Conservation (phyloP, 1,284 basidiomycete species). For the Microbotryum saponariae region DNA sequence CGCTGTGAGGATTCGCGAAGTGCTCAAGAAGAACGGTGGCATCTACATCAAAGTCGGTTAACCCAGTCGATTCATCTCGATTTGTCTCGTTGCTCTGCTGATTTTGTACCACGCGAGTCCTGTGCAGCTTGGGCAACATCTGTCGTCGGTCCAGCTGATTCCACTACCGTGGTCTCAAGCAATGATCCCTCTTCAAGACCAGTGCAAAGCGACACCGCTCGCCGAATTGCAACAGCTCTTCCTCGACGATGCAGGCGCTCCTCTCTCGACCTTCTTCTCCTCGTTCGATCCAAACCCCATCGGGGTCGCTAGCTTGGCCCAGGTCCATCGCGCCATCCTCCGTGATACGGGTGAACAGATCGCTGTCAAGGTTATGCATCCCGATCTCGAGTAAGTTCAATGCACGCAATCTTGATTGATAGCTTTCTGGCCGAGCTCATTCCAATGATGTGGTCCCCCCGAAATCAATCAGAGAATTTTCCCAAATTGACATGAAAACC, state of each 20-base stretch:
- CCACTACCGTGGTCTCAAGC: conserved; percentile 49
- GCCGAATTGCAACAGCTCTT: conserved; percentile 63
- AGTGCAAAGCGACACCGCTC: conserved; percentile 66
- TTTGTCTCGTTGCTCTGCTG: neutral
- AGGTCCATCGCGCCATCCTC: conserved; percentile 82
- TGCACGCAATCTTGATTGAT: too few relatives aligned
- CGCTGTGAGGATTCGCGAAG: conserved; percentile 64
- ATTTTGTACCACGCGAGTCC: neutral
- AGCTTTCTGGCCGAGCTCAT: too few relatives aligned
- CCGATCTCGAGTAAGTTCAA: conserved; percentile 57
- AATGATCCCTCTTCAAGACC: conserved; percentile 55
- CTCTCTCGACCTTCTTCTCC: conserved; percentile 46
- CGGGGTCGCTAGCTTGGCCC: conserved; percentile 85
- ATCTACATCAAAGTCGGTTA: conserved; percentile 74
- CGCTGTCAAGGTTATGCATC: conserved; percentile 98
- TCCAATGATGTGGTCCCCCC: too few relatives aligned
- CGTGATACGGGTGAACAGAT: conserved; percentile 63
- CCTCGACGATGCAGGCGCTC: conserved; percentile 58
- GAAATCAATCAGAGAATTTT: conserved; percentile 57
- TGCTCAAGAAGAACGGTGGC: conserved; percentile 81
- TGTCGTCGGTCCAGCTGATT: conserved; percentile 59
- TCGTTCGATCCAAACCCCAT: conserved; percentile 85
- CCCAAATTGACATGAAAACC: conserved; percentile 67
- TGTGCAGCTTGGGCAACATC: conserved; percentile 63
- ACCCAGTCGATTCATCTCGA: neutral